Conservation (phyloP, 345 rosid species). For the Clarkia xantiana region DNA sequence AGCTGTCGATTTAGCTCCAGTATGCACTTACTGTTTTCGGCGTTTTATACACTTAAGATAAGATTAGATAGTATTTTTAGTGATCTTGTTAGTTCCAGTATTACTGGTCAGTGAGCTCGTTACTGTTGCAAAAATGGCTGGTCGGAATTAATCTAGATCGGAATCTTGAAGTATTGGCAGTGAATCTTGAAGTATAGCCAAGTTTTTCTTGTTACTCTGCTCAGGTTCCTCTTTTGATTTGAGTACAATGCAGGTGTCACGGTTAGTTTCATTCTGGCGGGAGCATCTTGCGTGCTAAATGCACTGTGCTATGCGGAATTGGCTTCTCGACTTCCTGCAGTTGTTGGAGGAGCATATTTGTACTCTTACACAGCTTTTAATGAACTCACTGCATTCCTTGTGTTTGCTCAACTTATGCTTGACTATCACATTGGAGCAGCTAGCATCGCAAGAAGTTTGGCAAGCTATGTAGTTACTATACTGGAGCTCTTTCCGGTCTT, state of each 20-base stretch:
- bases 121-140: too few species aligned
- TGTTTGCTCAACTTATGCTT: slow-evolving; percentile 77
- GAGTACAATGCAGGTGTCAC: slow-evolving; percentile 69
- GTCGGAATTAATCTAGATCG: too few species aligned
- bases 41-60: too few species aligned
- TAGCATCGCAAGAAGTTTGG: slow-evolving; percentile 85
- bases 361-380: slow-evolving; percentile 77
- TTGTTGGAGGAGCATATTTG: slow-evolving; percentile 92
- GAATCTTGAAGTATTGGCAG: too few species aligned
- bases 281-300: slow-evolving; percentile 75
- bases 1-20: too few species aligned
- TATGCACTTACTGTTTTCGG: too few species aligned
- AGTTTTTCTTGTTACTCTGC: too few species aligned
- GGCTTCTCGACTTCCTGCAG: slow-evolving; percentile 82
- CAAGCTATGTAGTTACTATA: slow-evolving; percentile 58
- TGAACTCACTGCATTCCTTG: slow-evolving; percentile 85
- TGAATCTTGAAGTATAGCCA: too few species aligned
- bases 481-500: slow-evolving; percentile 63
- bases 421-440: slow-evolving; percentile 98
- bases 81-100: too few species aligned
- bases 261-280: slow-evolving; percentile 72
- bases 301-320: slow-evolving; percentile 94
- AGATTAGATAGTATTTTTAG: neutral
- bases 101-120: too few species aligned
- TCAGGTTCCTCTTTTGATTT: neutral